Evolutionary conservation across 2,329 filamentous ascomycete species (phyloP), one percentile per base, ranked within the genome.

Genomic region (Arthroderma sp.): DNA sequence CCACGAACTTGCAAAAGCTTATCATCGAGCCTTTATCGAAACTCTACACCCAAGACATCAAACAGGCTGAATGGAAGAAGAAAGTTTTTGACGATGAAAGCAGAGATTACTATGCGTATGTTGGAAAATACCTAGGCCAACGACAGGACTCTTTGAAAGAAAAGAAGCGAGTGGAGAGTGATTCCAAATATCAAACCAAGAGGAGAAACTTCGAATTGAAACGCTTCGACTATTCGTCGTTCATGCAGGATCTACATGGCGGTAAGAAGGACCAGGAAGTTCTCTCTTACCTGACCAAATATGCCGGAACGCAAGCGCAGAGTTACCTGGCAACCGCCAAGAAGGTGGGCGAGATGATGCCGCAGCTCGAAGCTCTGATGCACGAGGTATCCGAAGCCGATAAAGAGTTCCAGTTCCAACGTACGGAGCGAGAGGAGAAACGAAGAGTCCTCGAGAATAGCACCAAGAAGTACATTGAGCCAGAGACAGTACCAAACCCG

Each of bases 251-350:
- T 75, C 79, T 98, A n/a, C 93, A 97, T 62, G 93, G 93, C 31
- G 93, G 93, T n/a, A 85, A 93, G 61, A 98, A 97, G 70, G 93
- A 98, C 66, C 93, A 97, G 67, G 93, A 98, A 70, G 88, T 98
- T 3, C 74, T 98, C 31, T 97, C 91, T 0, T 88, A 96, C 68
- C 78, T 98, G 33, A 98, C 93, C 1, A 91, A 86, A 68, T 98
- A 91, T 69, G 94, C 94, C 8, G 90, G 95, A 68, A 83, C 86
- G 2, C 93, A 98, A 68, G 88, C 93, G 15, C 85, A 82, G 65
- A 85, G 81, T 59, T 97, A 95, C 66, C 76, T 97, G 55, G 76
- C 81, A 0, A 86, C 91, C 0, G 86, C 91, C 11, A 91, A 91
- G 71, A 95, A 86, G 70, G 85, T 98, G 54, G 91, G 95, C 62